phyloP scores from a whole-genome alignment of 805 yeast genomes.

The Yarrowia hollandica region DNA sequence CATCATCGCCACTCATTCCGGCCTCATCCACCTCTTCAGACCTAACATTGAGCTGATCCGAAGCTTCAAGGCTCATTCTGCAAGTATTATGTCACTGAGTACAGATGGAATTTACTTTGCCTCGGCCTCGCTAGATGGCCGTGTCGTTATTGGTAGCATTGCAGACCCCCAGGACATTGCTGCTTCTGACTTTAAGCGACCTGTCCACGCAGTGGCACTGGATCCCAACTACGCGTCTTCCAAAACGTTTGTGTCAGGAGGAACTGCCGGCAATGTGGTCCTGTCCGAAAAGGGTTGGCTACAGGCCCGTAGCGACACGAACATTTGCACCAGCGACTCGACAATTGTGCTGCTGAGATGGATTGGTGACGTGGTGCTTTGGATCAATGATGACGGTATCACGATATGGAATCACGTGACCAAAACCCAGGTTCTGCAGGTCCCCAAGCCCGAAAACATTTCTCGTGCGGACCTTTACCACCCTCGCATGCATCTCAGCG shows the following conservation, averaged over 20 bases:
- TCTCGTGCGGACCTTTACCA: constrained; percentile 76
- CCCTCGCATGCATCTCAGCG: constrained; percentile 72
- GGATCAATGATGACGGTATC: constrained; percentile 85
- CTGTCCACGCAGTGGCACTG: constrained; percentile 81
- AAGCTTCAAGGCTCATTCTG: constrained; percentile 79
- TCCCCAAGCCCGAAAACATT: constrained; percentile 57
- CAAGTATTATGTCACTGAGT: constrained; percentile 73
- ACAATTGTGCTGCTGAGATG: constrained; percentile 69
- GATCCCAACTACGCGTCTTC: constrained; percentile 65
- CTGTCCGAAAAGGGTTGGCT: constrained; percentile 82
- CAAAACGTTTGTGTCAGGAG: constrained; percentile 78
- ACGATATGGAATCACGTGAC: constrained; percentile 61
- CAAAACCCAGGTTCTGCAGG: constrained; percentile 50
- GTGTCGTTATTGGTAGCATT: constrained; percentile 77
- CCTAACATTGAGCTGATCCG: constrained; percentile 62
- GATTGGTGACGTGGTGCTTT: constrained; percentile 64
- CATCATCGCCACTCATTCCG: constrained; percentile 88
- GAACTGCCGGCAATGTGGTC: constrained; percentile 80
- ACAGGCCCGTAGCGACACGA: constrained; percentile 71
- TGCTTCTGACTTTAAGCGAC: constrained; percentile 82
- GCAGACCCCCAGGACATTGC: constrained; percentile 60
- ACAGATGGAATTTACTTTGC: constrained; percentile 76
- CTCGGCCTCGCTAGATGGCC: constrained; percentile 92
- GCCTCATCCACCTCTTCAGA: constrained; percentile 66
- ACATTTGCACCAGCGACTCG: constrained; percentile 54